phyloP scores from a whole-genome alignment of 2,329 filamentous ascomycete species.

The Neophaeococcomyces mojaviensis region DNA sequence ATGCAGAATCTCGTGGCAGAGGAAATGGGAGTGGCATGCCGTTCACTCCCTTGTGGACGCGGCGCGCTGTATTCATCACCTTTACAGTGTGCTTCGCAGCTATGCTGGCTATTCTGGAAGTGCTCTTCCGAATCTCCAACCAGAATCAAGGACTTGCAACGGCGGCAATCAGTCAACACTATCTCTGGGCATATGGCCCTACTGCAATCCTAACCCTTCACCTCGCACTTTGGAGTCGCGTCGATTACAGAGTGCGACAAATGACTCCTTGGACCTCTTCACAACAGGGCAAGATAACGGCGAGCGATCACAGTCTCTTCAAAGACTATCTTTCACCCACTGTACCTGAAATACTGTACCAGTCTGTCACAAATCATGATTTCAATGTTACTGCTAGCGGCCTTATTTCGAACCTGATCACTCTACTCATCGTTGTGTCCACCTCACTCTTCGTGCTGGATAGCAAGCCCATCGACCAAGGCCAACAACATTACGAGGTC shows the following conservation, averaged over 20 bases:
- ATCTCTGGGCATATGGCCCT: constrained; percentile 1
- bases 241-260: not conserved
- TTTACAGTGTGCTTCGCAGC: too few species aligned
- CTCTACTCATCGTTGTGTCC: not conserved
- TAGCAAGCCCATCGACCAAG: too few species aligned
- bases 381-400: not conserved
- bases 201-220: not conserved
- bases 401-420: not conserved
- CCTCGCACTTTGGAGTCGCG: not conserved
- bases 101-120: too few species aligned
- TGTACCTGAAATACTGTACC: not conserved
- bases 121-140: not conserved
- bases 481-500: too few species aligned
- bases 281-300: not conserved
- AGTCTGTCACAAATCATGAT: not conserved
- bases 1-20: too few species aligned
- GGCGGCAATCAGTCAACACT: not conserved
- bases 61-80: too few species aligned
- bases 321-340: not conserved
- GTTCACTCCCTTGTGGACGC: too few species aligned
- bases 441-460: not conserved
- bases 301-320: not conserved
- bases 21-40: too few species aligned
- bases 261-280: not conserved
- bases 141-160: not conserved